phyloP scores from a whole-genome alignment of 192 early-diverging fungal genomes.

The Phycomyces nitens region DNA sequence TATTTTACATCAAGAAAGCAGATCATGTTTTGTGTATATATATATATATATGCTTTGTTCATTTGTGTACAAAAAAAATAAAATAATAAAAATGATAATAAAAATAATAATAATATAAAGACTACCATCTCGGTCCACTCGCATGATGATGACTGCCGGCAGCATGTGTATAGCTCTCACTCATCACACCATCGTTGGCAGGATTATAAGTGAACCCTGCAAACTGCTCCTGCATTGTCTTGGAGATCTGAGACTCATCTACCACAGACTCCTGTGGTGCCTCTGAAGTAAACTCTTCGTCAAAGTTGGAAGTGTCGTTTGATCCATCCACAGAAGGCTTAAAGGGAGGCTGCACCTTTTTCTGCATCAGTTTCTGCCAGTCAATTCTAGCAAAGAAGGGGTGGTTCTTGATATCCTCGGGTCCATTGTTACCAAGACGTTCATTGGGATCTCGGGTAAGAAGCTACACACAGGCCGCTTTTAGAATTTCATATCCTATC shows the following conservation, averaged over 20 bases:
- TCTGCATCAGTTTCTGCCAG: conserved; percentile 84
- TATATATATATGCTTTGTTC: neutral
- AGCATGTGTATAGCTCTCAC: conserved; percentile 35
- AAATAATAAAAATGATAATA: neutral
- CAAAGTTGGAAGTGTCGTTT: conserved; percentile 96
- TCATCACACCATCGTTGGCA: conserved; percentile 68
- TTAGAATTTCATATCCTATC: no score
- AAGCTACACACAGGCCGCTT: conserved; percentile 46
- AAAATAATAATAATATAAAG: neutral
- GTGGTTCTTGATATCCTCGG: conserved; percentile 92
- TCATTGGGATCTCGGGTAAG: conserved; percentile 77
- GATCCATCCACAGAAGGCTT: conserved; percentile 87
- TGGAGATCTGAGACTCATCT: conserved; percentile 76
- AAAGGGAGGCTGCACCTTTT: conserved; percentile 91
- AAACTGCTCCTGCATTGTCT: conserved; percentile 93
- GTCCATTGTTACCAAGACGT: conserved; percentile 82
- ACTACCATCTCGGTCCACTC: conserved; percentile 14
- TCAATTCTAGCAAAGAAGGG: conserved; percentile 89
- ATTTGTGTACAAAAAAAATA: conserved; percentile 1
- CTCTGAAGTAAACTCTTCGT: conserved; percentile 96
- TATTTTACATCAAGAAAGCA: no score
- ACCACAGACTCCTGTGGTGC: conserved; percentile 85
- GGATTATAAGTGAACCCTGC: conserved; percentile 89
- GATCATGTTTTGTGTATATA: no score
- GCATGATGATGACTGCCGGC: conserved; percentile 10